Evolutionary conservation across 2,329 filamentous ascomycete genomes (phyloP).

Genomic region (Talaromyces marneffei): DNA sequence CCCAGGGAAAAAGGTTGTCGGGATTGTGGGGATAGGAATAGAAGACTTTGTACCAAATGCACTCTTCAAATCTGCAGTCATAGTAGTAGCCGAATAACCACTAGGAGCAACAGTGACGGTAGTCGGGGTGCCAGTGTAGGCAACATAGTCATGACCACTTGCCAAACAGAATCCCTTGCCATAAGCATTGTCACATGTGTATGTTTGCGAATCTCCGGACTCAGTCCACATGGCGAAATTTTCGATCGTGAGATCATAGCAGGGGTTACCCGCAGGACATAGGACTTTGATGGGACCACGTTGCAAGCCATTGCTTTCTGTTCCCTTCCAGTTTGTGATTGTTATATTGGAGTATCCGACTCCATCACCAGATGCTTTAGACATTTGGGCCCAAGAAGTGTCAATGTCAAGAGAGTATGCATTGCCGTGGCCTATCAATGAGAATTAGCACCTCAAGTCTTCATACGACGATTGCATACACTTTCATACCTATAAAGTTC

Average conservation of each 20-base stretch:
- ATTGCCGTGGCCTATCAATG: slow-evolving; percentile 46
- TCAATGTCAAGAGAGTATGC: slow-evolving; percentile 55
- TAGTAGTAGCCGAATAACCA: slow-evolving; percentile 26
- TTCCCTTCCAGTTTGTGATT: slow-evolving; percentile 53
- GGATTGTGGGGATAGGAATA: slow-evolving; percentile 27
- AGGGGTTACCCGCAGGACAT: slow-evolving; percentile 49
- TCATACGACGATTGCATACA: background rate
- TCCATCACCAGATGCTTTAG: slow-evolving; percentile 42
- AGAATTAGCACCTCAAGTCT: background rate
- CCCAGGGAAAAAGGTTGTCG: slow-evolving; percentile 28
- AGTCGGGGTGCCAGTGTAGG: slow-evolving; percentile 19
- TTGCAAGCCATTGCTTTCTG: slow-evolving; percentile 42
- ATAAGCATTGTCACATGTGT: slow-evolving; percentile 48
- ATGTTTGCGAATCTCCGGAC: slow-evolving; percentile 29
- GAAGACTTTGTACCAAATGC: slow-evolving; percentile 22
- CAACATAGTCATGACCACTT: slow-evolving; percentile 15
- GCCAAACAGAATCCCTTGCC: slow-evolving; percentile 45
- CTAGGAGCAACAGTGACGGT: slow-evolving; percentile 33
- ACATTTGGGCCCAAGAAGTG: slow-evolving; percentile 47
- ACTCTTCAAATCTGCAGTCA: slow-evolving; percentile 22
- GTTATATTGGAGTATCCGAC: slow-evolving; percentile 50
- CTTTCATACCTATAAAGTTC: slow-evolving; percentile 47
- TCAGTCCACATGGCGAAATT: slow-evolving; percentile 47
- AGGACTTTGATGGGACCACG: slow-evolving; percentile 51
- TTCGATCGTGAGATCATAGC: slow-evolving; percentile 47